A percentile compares a stretch with the other conserved stretches of the same genome.
phyloP scores from a whole-genome alignment of 306 rosid species.

The Phaseolus lunatus region DNA sequence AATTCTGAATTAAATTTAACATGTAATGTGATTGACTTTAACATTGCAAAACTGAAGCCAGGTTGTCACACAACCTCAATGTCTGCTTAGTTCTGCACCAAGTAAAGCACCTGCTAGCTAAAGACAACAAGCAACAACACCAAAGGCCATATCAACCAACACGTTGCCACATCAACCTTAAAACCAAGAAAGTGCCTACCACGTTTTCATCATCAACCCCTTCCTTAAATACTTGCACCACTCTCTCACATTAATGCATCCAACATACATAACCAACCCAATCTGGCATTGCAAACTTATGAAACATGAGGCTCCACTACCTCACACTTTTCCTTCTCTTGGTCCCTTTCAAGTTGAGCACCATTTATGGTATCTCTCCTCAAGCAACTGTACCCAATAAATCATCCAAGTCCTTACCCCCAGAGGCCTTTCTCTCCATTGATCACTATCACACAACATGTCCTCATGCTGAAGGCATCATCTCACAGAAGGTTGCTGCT shows the following conservation, averaged over 20 bases:
- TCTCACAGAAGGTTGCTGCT: constrained; percentile 62
- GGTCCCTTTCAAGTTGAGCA: constrained; percentile 43
- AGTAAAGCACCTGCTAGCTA: constrained; percentile 24
- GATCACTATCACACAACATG: constrained; percentile 61
- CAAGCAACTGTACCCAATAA: background rate
- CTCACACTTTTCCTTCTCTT: constrained; percentile 45
- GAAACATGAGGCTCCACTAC: constrained; percentile 54
- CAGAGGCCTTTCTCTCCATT: constrained; percentile 57
- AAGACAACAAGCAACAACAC: background rate
- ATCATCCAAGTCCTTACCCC: background rate
- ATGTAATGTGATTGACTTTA: constrained; percentile 39
- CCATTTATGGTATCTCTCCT: constrained; percentile 33
- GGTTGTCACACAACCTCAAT: constrained; percentile 39
- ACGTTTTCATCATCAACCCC: constrained; percentile 49
- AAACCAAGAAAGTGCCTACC: constrained; percentile 52
- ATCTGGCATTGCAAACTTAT: background rate
- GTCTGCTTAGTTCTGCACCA: constrained; percentile 42
- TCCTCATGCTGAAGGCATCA: constrained; percentile 74
- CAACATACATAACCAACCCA: background rate
- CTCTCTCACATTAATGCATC: constrained; percentile 34
- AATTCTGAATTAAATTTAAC: constrained; percentile 5
- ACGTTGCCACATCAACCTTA: constrained; percentile 51
- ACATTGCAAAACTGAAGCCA: constrained; percentile 3
- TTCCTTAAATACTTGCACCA: constrained; percentile 47
- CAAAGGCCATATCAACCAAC: constrained; percentile 53